These are phyloP conservation scores for Entomophthora muscae DNA, from an alignment of 371 early-diverging fungal genomes.

Conservation along the genomic window DNA sequence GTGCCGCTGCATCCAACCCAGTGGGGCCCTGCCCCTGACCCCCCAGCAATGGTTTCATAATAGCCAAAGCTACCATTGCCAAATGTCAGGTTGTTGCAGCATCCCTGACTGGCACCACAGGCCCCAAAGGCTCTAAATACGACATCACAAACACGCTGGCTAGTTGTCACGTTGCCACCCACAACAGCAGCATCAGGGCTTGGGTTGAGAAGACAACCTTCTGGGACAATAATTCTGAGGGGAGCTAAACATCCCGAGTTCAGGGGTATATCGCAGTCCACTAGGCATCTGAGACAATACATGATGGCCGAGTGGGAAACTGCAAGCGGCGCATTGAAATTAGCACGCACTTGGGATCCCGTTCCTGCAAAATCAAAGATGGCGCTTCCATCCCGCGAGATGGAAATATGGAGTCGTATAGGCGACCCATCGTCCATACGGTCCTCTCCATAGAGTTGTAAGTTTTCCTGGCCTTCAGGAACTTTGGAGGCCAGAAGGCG, in stretches of 20 bases:
- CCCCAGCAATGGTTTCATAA: constrained; percentile 86
- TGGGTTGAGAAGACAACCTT: constrained; percentile 53
- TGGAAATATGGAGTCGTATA: constrained; percentile 54
- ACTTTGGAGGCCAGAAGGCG: constrained; percentile 29
- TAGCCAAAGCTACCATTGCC: constrained; percentile 84
- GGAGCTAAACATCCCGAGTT: constrained; percentile 90
- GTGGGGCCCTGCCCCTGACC: constrained; percentile 70
- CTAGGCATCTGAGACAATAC: constrained; percentile 81
- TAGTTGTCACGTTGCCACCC: constrained; percentile 91
- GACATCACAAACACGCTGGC: constrained; percentile 85
- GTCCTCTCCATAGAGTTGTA: constrained; percentile 44
- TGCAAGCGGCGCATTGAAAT: constrained; percentile 23
- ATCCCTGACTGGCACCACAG: constrained; percentile 87
- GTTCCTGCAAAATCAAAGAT: constrained; percentile 88
- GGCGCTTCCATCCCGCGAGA: constrained; percentile 56
- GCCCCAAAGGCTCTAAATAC: constrained; percentile 77
- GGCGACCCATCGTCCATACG: constrained; percentile 89
- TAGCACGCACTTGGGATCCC: constrained; percentile 64
- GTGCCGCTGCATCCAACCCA: constrained; percentile 55
- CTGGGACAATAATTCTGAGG: constrained; percentile 59
- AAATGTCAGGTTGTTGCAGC: constrained; percentile 91
- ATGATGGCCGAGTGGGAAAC: constrained; percentile 80
- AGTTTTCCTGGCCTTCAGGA: constrained; percentile 14
- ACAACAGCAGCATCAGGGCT: constrained; percentile 80
- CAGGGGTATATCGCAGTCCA: constrained; percentile 75